Percentiles rank a stretch among this genome's conserved stretches.
Evolutionary conservation across 768 basidiomycete species (phyloP).

Genomic region (Russula emetica): DNA sequence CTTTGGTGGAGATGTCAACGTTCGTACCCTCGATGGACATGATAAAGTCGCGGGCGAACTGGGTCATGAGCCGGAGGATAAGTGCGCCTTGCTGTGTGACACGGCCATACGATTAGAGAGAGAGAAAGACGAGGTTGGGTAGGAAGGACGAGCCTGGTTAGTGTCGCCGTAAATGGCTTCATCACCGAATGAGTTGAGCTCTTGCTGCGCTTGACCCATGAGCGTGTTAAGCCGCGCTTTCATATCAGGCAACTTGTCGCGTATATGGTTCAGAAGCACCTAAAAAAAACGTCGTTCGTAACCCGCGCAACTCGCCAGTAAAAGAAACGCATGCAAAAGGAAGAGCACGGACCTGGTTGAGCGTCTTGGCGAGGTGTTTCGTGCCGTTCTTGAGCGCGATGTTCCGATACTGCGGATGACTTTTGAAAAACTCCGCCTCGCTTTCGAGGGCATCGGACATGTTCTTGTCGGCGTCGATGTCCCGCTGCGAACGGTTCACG

Average conservation of each 20-base stretch:
- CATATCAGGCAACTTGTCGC: slow-evolving; percentile 99
- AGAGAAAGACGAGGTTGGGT: background rate
- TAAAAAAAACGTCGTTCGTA: slow-evolving; percentile 29
- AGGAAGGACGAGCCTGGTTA: slow-evolving; percentile 53
- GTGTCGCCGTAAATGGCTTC: slow-evolving; percentile 87
- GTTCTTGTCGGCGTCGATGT: slow-evolving; percentile 84
- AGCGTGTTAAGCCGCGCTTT: slow-evolving; percentile 95
- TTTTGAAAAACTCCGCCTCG: slow-evolving; percentile 88
- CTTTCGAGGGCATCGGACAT: slow-evolving; percentile 80
- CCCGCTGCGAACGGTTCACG: slow-evolving; percentile 96
- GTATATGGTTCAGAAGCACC: slow-evolving; percentile 96
- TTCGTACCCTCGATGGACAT: slow-evolving; percentile 97
- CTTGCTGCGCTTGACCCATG: slow-evolving; percentile 99
- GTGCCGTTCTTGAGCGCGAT: slow-evolving; percentile 98
- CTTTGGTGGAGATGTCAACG: slow-evolving; percentile 94
- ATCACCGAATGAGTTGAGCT: slow-evolving; percentile 94
- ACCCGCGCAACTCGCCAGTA: background rate
- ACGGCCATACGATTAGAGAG: background rate
- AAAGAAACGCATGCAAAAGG: background rate
- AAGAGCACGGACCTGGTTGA: slow-evolving; percentile 73
- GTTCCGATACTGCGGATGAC: slow-evolving; percentile 88
- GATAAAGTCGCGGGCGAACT: slow-evolving; percentile 95
- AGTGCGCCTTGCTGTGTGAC: slow-evolving; percentile 71
- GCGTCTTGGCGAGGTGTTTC: slow-evolving; percentile 83
- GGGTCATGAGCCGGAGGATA: slow-evolving; percentile 95